Evolutionary conservation across 352 stramenopile species (phyloP), one percentile per base, ranked within the genome.

Genomic region (Globisporangium recalcitrans): DNA sequence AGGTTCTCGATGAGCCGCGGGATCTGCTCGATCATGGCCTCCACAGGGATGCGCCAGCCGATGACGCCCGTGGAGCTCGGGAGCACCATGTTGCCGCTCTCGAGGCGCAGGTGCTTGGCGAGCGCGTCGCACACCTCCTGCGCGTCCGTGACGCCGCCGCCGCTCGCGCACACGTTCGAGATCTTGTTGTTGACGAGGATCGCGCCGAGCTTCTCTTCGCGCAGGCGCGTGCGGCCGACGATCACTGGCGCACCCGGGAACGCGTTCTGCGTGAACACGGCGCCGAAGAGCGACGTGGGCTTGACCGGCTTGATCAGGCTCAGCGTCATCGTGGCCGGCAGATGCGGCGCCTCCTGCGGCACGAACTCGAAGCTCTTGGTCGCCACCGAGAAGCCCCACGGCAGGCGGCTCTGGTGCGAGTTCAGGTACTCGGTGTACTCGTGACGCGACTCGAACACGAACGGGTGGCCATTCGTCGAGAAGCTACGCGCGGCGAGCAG

Each of bases 111-210:
- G 78, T 79, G 83, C 77, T 80, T 96, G 31, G 96, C 92, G 40
- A 98, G 76, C 22, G 89, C 86, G 34, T 95, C 80, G 68, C 96
- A 99, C 5, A 99, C 88, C 32, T 92, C 81, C 71, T 98, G 87
- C 4, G 95, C 85, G 63, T 98, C 93, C n/a, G 83, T 83, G 32
- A 97, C 82, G 58, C 95, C 91, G 38, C 94, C 91, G n/a, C 87
- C 85, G 62, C 88, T 95, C 22, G 96, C 93, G 62, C 96, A 98
- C 19, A 99, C 97, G 72, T 99, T 99, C 29, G 96, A 99, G 62
- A 99, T 97, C 80, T 99, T 99, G 78, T 99, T 99, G 77, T 99
- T 99, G 46, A 99, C 90, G 29, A 99, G 83, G 69, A 99, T 90
- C 11, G 92, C 96, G 68, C 97, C 92, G 47, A 99, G 75, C 47